Evolutionary conservation across 768 basidiomycete genomes (phyloP).

Genomic region (Auriscalpium vulgare): DNA sequence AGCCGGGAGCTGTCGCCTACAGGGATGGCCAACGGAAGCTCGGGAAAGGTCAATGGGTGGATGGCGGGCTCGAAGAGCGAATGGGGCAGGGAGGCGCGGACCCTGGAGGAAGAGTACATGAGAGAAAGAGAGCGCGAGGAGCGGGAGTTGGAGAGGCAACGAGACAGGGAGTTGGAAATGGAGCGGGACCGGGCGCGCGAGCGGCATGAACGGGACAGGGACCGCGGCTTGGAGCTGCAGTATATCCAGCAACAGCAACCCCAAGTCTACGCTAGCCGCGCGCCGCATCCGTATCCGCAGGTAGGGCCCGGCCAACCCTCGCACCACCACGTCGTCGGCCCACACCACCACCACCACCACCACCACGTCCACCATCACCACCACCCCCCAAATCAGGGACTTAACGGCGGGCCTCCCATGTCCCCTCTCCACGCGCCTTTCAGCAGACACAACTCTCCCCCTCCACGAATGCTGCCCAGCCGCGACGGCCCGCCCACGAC

Average conservation of each 20-base stretch:
- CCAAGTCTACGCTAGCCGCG: constrained; percentile 7
- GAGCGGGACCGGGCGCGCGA: constrained; percentile 15
- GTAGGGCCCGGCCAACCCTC: constrained; percentile 11
- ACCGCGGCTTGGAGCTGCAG: constrained; percentile 20
- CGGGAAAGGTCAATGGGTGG: constrained; percentile 10
- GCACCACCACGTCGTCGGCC: constrained; percentile 9
- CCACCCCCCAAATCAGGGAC: constrained; percentile 16
- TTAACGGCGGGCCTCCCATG: constrained; percentile 12
- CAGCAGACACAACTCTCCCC: not conserved
- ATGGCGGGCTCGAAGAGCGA: constrained; percentile 6
- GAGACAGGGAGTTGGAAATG: constrained; percentile 12
- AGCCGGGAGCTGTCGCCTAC: constrained; percentile 1
- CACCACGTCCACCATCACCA: constrained; percentile 27
- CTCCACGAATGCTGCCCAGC: constrained; percentile 3
- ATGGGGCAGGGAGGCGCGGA: constrained; percentile 4
- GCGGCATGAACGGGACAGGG: constrained; percentile 18
- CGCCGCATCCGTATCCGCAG: constrained; percentile 7
- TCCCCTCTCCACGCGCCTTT: constrained; percentile 11
- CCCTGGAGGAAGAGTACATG: constrained; percentile 4
- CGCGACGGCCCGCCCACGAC: constrained; percentile 10
- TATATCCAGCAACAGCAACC: constrained; percentile 15
- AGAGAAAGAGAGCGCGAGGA: constrained; percentile 11
- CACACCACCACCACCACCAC: constrained; percentile 25
- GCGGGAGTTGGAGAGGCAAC: constrained; percentile 10
- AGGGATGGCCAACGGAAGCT: not conserved